Evolutionary conservation across 106 monocot species (phyloP).

Genomic region (Platanthera zijinensis): DNA sequence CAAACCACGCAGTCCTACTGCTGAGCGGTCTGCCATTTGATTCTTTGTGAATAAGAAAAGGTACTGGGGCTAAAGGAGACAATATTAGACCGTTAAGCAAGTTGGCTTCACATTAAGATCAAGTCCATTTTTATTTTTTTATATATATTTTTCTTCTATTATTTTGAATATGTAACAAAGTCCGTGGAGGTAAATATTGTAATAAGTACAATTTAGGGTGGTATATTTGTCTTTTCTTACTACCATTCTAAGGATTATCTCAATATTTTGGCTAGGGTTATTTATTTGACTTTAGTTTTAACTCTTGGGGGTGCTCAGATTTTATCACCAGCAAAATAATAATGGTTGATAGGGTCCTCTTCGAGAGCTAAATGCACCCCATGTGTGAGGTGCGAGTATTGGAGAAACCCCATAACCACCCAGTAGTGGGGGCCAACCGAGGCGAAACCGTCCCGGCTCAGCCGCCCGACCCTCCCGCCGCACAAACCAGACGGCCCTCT

Average conservation of each 20-base stretch:
- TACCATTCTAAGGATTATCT: not conserved
- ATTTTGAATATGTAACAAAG: not conserved
- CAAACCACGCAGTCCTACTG: not conserved
- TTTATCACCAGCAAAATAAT: too few relatives aligned
- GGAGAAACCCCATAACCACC: too few relatives aligned
- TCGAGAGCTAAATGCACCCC: too few relatives aligned
- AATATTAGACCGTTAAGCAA: conserved; percentile 9
- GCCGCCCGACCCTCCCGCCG: too few relatives aligned
- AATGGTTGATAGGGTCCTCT: too few relatives aligned
- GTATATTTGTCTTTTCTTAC: conserved; percentile 3
- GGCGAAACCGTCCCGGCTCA: too few relatives aligned
- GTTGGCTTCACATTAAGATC: not conserved
- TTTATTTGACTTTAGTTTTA: too few relatives aligned
- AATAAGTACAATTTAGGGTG: conserved; percentile 6
- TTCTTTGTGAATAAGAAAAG: too few relatives aligned
- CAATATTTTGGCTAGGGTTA: not conserved
- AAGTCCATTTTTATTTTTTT: not conserved
- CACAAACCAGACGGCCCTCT: too few relatives aligned
- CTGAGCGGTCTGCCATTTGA: not conserved
- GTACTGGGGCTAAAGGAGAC: not conserved
- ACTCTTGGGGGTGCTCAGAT: too few relatives aligned
- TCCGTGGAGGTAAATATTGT: not conserved
- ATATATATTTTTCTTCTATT: not conserved
- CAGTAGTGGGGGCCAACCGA: too few relatives aligned
- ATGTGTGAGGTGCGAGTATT: too few relatives aligned